Evolutionary conservation across 1,284 basidiomycete species (phyloP).

Genomic region (Coniferiporia sulphurascens): DNA sequence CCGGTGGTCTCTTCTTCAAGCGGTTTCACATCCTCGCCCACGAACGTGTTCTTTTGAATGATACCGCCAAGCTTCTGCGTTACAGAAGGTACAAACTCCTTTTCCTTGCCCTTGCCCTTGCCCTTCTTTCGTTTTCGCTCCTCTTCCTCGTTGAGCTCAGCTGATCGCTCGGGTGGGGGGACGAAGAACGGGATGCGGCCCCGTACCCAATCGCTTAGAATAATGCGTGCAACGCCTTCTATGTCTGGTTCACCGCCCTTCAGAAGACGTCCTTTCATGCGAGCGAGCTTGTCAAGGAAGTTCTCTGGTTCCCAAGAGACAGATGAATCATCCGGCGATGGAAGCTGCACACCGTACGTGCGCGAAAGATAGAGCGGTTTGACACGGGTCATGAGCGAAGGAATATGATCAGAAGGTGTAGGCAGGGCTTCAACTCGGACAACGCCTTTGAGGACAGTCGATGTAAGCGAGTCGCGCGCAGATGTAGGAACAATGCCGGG

Average conservation of each 20-base stretch:
- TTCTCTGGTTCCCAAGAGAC: constrained; percentile 69
- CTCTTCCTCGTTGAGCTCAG: constrained; percentile 62
- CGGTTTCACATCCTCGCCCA: constrained; percentile 64
- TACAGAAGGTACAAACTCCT: constrained; percentile 43
- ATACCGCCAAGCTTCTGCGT: constrained; percentile 73
- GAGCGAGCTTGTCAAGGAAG: constrained; percentile 82
- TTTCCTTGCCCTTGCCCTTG: constrained; percentile 32
- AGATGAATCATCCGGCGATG: constrained; percentile 46
- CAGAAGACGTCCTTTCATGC: constrained; percentile 87
- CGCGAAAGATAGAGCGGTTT: constrained; percentile 90
- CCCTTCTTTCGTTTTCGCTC: constrained; percentile 41
- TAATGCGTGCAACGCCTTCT: constrained; percentile 91
- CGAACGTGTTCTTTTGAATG: constrained; percentile 82
- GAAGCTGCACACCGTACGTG: constrained; percentile 79
- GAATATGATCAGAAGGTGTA: constrained; percentile 92
- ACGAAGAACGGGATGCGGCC: constrained; percentile 93
- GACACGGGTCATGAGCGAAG: constrained; percentile 82
- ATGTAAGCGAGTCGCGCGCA: constrained; percentile 85
- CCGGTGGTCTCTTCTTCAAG: constrained; percentile 43
- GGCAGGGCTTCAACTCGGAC: constrained; percentile 95
- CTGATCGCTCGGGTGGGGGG: constrained; percentile 68
- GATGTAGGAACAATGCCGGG: constrained; percentile 97
- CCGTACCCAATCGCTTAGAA: constrained; percentile 96
- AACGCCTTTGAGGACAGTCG: constrained; percentile 95
- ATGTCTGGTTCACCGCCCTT: constrained; percentile 95